Evolutionary conservation across 805 yeast species (phyloP).

Genomic region (Saccharomycopsis schoenii): DNA sequence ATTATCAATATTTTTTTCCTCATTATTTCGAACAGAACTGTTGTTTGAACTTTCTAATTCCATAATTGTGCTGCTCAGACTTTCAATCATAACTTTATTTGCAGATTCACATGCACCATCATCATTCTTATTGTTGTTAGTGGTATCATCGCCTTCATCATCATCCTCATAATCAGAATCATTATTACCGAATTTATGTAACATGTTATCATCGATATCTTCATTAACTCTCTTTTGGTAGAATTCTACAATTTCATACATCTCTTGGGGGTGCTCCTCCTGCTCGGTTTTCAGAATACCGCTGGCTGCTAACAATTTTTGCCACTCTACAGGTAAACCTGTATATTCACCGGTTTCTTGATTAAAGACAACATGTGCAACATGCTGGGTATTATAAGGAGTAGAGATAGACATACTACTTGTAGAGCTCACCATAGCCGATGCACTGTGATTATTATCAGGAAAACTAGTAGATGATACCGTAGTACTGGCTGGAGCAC

Average conservation of each 20-base stretch:
- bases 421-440: conserved; percentile 16
- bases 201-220: conserved; percentile 37
- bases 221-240: conserved; percentile 43
- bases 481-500: conserved; percentile 30
- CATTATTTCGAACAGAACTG: neutral
- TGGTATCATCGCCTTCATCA: neutral
- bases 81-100: neutral
- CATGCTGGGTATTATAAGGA: conserved; percentile 84
- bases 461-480: conserved; percentile 15
- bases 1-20: neutral
- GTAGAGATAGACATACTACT: conserved; percentile 56
- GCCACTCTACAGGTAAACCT: conserved; percentile 93
- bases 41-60: neutral
- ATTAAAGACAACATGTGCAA: conserved; percentile 90
- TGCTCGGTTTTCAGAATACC: conserved; percentile 87
- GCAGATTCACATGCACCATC: neutral
- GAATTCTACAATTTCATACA: conserved; percentile 81
- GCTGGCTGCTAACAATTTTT: conserved; percentile 65
- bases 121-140: neutral
- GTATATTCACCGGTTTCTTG: conserved; percentile 75
- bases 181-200: conserved; percentile 31
- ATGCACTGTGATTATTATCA: conserved; percentile 15
- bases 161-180: neutral
- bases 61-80: neutral
- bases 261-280: conserved; percentile 87